Evolutionary conservation across 495 filamentous ascomycete species (phyloP).

Genomic region (Amniculicola lignicola): DNA sequence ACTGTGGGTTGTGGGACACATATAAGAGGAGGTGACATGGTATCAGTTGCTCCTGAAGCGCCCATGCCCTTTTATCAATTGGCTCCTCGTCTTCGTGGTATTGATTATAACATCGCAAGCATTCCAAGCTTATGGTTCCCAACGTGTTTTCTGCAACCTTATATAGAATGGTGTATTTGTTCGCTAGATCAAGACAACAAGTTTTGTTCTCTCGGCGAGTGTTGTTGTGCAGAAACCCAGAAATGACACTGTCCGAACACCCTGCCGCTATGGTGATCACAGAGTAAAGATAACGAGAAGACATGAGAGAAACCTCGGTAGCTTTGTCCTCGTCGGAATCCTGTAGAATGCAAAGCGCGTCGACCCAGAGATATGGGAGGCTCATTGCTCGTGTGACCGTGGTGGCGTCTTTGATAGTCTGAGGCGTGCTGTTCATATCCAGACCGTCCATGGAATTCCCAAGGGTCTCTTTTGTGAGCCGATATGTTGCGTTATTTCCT

Average conservation of each 20-base stretch:
- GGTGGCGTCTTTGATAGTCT: constrained; percentile 5
- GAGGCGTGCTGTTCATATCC: too few relatives aligned
- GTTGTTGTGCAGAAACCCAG: not conserved
- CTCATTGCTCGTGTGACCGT: not conserved
- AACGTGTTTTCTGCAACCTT: not conserved
- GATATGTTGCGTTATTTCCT: too few relatives aligned
- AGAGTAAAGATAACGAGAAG: not conserved
- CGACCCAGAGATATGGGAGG: constrained; percentile 7
- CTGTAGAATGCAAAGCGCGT: constrained; percentile 9
- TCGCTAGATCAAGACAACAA: too few relatives aligned
- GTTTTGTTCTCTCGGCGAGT: too few relatives aligned
- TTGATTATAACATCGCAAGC: not conserved
- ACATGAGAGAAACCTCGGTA: not conserved
- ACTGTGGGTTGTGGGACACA: not conserved
- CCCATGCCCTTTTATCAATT: constrained; percentile 8
- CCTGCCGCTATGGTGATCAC: not conserved
- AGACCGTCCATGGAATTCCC: too few relatives aligned
- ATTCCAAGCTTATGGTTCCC: not conserved
- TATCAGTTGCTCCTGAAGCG: constrained; percentile 2
- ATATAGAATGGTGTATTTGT: constrained; percentile 1
- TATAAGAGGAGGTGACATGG: not conserved
- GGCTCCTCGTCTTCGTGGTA: not conserved
- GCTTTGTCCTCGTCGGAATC: constrained; percentile 2
- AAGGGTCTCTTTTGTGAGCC: too few relatives aligned
- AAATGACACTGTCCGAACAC: not conserved